Evolutionary conservation across 2,329 filamentous ascomycete species (phyloP).

Genomic region (Colletotrichum incanum): DNA sequence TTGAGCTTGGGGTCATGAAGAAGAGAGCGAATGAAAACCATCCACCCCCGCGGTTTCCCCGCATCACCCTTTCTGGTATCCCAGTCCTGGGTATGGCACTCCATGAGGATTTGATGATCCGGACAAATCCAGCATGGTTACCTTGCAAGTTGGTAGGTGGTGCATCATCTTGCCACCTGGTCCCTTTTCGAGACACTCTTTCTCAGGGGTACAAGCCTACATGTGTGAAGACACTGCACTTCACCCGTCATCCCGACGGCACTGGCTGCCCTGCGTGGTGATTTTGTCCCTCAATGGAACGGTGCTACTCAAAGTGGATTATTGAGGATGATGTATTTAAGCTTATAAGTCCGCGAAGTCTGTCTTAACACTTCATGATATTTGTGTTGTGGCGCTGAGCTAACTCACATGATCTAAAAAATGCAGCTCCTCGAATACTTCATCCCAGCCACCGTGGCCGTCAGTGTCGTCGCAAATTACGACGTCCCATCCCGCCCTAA

Average conservation of each 20-base stretch:
- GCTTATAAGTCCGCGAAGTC: not conserved
- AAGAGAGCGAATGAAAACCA: not conserved
- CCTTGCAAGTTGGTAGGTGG: not conserved
- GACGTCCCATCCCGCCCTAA: not conserved
- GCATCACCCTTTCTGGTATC: not conserved
- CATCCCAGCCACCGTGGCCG: not conserved
- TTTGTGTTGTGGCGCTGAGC: not conserved
- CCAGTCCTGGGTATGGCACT: not conserved
- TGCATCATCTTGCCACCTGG: not conserved
- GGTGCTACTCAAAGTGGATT: slow-evolving; percentile 4
- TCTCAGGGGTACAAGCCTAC: not conserved
- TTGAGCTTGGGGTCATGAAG: not conserved
- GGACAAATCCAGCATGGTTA: slow-evolving; percentile 2
- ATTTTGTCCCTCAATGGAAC: not conserved
- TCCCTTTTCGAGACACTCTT: not conserved
- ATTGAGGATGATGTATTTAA: not conserved
- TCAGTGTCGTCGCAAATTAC: slow-evolving; percentile 1
- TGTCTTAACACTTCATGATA: not conserved
- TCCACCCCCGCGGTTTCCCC: slow-evolving; percentile 3
- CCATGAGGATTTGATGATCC: not conserved
- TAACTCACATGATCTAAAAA: not conserved
- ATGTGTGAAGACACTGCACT: not conserved
- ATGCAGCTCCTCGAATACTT: slow-evolving; percentile 11
- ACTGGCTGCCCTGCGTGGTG: not conserved
- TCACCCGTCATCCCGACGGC: not conserved